phyloP scores from a whole-genome alignment of 1,284 basidiomycete species.

The Ganoderma lingzhi region DNA sequence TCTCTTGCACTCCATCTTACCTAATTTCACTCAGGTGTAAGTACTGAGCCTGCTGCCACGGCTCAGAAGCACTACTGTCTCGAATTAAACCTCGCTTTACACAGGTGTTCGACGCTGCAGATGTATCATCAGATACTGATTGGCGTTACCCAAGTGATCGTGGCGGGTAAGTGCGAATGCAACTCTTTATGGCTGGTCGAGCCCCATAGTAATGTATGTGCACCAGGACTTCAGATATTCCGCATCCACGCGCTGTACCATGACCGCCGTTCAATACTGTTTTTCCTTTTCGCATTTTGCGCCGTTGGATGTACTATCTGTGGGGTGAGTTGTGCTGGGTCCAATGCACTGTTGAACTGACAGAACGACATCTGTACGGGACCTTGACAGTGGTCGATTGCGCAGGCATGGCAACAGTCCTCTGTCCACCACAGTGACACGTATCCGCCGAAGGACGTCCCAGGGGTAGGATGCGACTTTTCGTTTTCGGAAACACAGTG shows the following conservation, averaged over 20 bases:
- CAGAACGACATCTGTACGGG: neutral
- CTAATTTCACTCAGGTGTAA: neutral
- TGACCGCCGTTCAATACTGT: slow-evolving; percentile 4
- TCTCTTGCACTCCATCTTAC: neutral
- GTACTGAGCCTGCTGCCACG: neutral
- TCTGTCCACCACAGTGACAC: too few species aligned
- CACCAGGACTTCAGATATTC: slow-evolving; percentile 16
- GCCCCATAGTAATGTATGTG: neutral
- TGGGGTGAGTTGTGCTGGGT: slow-evolving; percentile 1
- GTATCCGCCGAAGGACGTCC: neutral
- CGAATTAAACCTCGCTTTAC: neutral
- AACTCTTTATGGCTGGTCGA: neutral
- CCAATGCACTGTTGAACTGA: neutral
- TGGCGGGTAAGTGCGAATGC: slow-evolving; percentile 12
- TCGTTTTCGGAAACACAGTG: slow-evolving; percentile 13
- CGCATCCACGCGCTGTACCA: slow-evolving; percentile 20
- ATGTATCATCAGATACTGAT: slow-evolving; percentile 21
- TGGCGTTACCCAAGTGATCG: slow-evolving; percentile 15
- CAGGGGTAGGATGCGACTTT: slow-evolving; percentile 15
- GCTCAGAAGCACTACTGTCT: neutral
- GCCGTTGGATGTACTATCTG: neutral
- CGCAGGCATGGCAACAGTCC: neutral
- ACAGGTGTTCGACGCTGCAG: slow-evolving; percentile 17
- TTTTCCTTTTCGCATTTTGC: slow-evolving; percentile 4
- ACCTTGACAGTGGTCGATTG: slow-evolving; percentile 19